A percentile compares a stretch with the other conserved stretches of the same genome.
phyloP scores from a whole-genome alignment of 2,329 filamentous ascomycete genomes.

The Graphiopsis chlorocephala region DNA sequence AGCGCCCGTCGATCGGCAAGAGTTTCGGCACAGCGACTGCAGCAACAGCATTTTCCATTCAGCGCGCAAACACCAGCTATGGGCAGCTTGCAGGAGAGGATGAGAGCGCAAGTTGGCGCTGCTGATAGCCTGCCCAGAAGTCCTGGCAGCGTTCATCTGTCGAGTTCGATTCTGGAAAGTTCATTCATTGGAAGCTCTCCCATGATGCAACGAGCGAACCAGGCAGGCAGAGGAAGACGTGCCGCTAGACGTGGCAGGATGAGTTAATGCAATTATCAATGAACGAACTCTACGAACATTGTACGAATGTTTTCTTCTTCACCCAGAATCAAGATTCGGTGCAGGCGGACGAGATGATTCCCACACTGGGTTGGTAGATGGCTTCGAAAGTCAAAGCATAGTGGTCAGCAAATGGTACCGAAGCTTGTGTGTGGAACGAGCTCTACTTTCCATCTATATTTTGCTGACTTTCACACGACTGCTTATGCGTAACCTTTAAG shows the following conservation, averaged over 20 bases:
- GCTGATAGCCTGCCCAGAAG: constrained; percentile 32
- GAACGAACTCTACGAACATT: background rate
- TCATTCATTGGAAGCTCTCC: constrained; percentile 38
- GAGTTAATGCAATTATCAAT: background rate
- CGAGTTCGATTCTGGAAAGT: constrained; percentile 37
- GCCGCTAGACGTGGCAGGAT: constrained; percentile 10
- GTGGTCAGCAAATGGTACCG: no score
- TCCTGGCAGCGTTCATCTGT: constrained; percentile 33
- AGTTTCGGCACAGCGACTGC: constrained; percentile 13
- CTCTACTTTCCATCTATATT: no score
- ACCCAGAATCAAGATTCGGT: background rate
- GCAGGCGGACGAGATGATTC: no score
- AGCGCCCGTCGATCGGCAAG: constrained; percentile 21
- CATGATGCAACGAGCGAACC: constrained; percentile 28
- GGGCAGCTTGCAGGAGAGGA: constrained; percentile 29
- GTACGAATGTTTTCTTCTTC: background rate
- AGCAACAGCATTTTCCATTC: background rate
- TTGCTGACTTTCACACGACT: background rate
- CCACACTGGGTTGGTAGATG: background rate
- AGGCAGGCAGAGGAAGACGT: constrained; percentile 17
- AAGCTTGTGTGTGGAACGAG: no score
- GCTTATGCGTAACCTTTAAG: background rate
- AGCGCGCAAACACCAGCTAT: constrained; percentile 14
- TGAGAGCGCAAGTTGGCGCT: constrained; percentile 30
- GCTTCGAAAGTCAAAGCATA: background rate